Percentiles rank a stretch among this genome's conserved stretches.
Evolutionary conservation across 148 eudicot species (phyloP).

Genomic region (Suaeda aralocaspica): DNA sequence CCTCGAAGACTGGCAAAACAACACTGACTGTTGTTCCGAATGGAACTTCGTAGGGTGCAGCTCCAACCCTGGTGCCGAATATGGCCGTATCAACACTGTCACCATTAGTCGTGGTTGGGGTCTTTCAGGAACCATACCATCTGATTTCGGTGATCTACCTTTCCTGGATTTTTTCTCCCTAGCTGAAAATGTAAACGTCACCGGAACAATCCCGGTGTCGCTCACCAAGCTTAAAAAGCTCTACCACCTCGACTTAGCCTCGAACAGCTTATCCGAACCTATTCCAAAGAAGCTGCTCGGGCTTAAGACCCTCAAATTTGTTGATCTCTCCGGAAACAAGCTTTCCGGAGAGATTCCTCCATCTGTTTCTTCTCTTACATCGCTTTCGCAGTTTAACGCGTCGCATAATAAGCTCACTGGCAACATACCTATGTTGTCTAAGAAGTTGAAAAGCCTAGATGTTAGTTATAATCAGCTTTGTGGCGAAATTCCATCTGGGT

Average conservation of each 20-base stretch:
- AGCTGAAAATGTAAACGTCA: conserved; percentile 29
- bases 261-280: conserved; percentile 27
- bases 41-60: conserved; percentile 39
- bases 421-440: conserved; percentile 20
- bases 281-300: conserved; percentile 30
- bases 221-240: conserved; percentile 30
- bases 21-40: conserved; percentile 34
- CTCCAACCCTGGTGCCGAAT: conserved; percentile 13
- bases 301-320: conserved; percentile 21
- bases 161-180: conserved; percentile 25
- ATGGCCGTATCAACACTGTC: conserved; percentile 28
- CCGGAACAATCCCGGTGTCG: conserved; percentile 34
- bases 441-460: conserved; percentile 13
- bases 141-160: conserved; percentile 34
- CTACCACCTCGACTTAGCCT: conserved; percentile 19
- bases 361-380: not conserved
- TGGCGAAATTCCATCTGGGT: conserved; percentile 44
- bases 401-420: conserved; percentile 31
- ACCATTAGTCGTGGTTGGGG: not conserved
- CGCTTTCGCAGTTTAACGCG: conserved; percentile 4
- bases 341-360: conserved; percentile 29
- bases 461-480: conserved; percentile 44
- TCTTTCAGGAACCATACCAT: conserved; percentile 30
- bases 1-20: conserved; percentile 31
- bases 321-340: conserved; percentile 24